A percentile compares a stretch with the other conserved stretches of the same genome.
phyloP scores from a whole-genome alignment of 352 stramenopile species.

The Plasmopara halstedii region DNA sequence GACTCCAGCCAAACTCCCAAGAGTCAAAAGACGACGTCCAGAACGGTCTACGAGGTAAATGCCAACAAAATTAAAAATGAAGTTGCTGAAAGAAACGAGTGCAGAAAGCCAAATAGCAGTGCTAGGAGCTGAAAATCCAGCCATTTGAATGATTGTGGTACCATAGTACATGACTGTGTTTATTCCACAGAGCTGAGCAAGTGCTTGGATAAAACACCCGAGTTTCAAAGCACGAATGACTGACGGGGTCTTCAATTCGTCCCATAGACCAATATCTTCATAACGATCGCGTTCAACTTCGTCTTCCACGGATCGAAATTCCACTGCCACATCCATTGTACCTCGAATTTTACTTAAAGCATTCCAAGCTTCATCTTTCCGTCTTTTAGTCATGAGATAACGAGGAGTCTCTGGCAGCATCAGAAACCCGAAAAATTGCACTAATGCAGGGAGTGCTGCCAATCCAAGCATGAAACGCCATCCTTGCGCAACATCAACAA shows the following conservation, averaged over 20 bases:
- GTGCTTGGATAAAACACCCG: constrained; percentile 33
- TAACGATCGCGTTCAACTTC: constrained; percentile 33
- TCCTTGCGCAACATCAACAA: constrained; percentile 40
- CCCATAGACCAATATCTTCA: constrained; percentile 23
- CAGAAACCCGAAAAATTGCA: constrained; percentile 68
- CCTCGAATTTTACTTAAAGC: constrained; percentile 58
- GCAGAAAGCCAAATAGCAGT: constrained; percentile 70
- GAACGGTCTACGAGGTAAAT: constrained; percentile 16
- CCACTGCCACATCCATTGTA: constrained; percentile 41
- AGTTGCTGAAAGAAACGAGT: constrained; percentile 34
- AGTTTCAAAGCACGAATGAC: constrained; percentile 31
- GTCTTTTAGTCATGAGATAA: constrained; percentile 47
- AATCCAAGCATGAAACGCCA: constrained; percentile 82
- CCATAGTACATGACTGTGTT: constrained; percentile 85
- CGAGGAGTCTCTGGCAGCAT: constrained; percentile 60
- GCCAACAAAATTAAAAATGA: constrained; percentile 18
- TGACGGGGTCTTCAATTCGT: constrained; percentile 23
- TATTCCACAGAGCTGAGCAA: constrained; percentile 72
- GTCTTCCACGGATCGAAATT: constrained; percentile 57
- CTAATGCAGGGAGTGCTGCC: constrained; percentile 45
- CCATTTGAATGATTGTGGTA: constrained; percentile 69
- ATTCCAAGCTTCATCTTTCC: constrained; percentile 37
- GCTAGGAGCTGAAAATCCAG: constrained; percentile 54
- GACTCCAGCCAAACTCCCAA: constrained; percentile 10
- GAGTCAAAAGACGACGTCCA: constrained; percentile 8